Evolutionary conservation across 495 filamentous ascomycete species (phyloP).

Genomic region (Clavariopsis aquatica): DNA sequence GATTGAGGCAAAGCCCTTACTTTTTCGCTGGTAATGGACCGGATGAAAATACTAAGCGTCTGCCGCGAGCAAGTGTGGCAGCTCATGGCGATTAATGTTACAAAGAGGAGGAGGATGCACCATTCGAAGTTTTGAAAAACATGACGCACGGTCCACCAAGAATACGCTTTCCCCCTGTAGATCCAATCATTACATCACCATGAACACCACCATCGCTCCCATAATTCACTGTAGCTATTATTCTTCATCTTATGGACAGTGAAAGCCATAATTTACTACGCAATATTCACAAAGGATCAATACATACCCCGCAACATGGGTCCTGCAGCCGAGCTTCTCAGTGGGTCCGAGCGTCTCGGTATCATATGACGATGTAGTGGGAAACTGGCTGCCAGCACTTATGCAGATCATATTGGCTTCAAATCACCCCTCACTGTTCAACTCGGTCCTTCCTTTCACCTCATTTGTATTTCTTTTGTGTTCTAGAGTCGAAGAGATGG

Average conservation of each 20-base stretch:
- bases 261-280: background rate
- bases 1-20: background rate
- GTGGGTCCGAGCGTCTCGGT: conserved; percentile 18
- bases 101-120: conserved; percentile 3
- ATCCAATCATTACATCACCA: background rate
- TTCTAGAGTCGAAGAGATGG: background rate
- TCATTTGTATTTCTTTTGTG: background rate
- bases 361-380: conserved; percentile 15
- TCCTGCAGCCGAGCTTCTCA: background rate
- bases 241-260: background rate
- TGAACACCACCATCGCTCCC: background rate
- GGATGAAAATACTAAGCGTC: conserved; percentile 53
- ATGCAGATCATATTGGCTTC: background rate
- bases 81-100: conserved; percentile 45
- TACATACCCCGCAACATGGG: background rate
- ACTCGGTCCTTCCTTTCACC: background rate
- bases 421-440: background rate
- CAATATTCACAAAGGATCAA: background rate
- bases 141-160: conserved; percentile 7
- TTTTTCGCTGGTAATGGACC: conserved; percentile 47
- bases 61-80: conserved; percentile 51
- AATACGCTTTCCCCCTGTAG: background rate
- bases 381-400: background rate
- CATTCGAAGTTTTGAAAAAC: background rate
- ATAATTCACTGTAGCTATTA: background rate